Conservation (phyloP, 257 asterid genomes). For the Nemophila menziesii region DNA sequence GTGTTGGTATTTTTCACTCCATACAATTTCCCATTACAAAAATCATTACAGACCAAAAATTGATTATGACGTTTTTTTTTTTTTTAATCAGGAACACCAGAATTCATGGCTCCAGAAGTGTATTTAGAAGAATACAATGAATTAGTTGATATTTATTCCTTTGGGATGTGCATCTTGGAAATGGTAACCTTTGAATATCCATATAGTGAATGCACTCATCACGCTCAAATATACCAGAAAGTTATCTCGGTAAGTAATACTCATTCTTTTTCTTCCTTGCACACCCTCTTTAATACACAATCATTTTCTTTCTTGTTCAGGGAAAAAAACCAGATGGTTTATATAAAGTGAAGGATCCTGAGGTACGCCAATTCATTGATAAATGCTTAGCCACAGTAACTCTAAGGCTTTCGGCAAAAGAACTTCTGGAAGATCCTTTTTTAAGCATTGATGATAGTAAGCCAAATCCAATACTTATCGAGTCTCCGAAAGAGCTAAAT, state of each 20-base stretch:
- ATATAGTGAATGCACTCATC: slow-evolving; percentile 44
- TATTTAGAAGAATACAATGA: slow-evolving; percentile 49
- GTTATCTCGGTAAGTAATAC: slow-evolving; percentile 35
- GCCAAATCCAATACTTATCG: slow-evolving; percentile 15
- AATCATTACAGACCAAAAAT: background rate
- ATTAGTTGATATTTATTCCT: slow-evolving; percentile 41
- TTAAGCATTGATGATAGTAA: slow-evolving; percentile 23
- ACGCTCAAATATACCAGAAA: slow-evolving; percentile 47
- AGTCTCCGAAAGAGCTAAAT: slow-evolving; percentile 17
- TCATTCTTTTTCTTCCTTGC: slow-evolving; percentile 1
- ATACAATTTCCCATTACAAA: background rate
- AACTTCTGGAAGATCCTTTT: slow-evolving; percentile 37
- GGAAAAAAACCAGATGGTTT: slow-evolving; percentile 36
- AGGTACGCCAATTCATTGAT: slow-evolving; percentile 32
- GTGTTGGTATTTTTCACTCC: slow-evolving; percentile 29
- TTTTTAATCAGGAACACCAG: slow-evolving; percentile 34
- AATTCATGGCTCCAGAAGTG: slow-evolving; percentile 52
- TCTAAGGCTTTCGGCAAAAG: slow-evolving; percentile 36
- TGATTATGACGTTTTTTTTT: slow-evolving; percentile 1
- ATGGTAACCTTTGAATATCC: slow-evolving; percentile 49
- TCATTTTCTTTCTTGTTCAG: slow-evolving; percentile 9
- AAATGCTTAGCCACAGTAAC: slow-evolving; percentile 40
- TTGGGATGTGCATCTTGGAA: slow-evolving; percentile 46
- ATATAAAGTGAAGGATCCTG: slow-evolving; percentile 36
- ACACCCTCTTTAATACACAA: slow-evolving; percentile 4